A percentile compares a stretch with the other conserved stretches of the same genome.
Conservation (phyloP, 2,329 filamentous ascomycete species). For the Myriosclerotinia scirpicola region DNA sequence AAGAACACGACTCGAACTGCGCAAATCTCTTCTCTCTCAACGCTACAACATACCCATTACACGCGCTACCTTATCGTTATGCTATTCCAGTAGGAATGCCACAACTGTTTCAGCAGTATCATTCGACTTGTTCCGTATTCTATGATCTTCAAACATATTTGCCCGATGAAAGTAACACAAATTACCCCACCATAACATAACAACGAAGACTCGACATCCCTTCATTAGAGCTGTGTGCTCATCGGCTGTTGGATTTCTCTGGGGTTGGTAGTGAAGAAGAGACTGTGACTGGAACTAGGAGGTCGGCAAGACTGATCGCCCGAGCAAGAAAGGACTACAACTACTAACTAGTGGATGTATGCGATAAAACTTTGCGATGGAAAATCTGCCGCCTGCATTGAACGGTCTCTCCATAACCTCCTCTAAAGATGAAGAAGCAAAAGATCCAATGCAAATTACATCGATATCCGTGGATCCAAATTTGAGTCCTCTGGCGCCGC, state of each 20-base stretch:
- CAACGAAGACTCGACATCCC: slow-evolving; percentile 4
- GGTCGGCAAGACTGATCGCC: not conserved
- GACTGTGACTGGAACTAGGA: not conserved
- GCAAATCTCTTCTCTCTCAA: not conserved
- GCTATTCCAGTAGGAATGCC: slow-evolving; percentile 2
- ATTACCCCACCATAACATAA: slow-evolving; percentile 8
- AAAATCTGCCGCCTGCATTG: slow-evolving; percentile 12
- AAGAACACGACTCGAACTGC: not conserved
- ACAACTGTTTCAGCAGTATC: not conserved
- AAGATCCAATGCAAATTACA: not conserved
- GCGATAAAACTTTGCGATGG: slow-evolving; percentile 5
- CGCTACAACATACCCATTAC: not conserved
- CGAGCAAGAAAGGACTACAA: not conserved
- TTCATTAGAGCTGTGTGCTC: not conserved
- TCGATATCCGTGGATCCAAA: slow-evolving; percentile 10
- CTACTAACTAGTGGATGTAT: slow-evolving; percentile 1
- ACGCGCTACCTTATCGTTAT: not conserved
- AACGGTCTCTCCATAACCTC: slow-evolving; percentile 7
- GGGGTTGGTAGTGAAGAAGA: not conserved
- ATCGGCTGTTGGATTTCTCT: not conserved
- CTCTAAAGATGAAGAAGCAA: slow-evolving; percentile 3
- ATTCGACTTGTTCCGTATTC: not conserved
- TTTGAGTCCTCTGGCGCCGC: slow-evolving; percentile 7
- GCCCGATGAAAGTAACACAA: slow-evolving; percentile 1
- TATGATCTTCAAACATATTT: slow-evolving; percentile 3